phyloP scores from a whole-genome alignment of 2,329 filamentous ascomycete species.

The Mycosphaerella arachidis region DNA sequence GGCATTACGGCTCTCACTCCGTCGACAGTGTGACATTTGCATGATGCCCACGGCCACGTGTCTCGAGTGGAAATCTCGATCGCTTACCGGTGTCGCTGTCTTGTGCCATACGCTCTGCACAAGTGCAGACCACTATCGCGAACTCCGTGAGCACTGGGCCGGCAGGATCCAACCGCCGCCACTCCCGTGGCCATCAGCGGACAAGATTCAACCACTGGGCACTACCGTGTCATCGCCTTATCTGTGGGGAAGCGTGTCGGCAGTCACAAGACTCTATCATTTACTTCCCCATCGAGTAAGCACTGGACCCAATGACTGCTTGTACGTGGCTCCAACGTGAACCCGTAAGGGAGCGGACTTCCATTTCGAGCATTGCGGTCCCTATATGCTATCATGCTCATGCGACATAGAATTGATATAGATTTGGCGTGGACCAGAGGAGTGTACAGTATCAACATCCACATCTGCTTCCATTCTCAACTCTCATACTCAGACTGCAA shows the following conservation, averaged over 20 bases:
- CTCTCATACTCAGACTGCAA: background rate
- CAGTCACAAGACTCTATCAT: slow-evolving; percentile 1
- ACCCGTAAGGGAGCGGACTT: background rate
- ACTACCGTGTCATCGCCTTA: background rate
- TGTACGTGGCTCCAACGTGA: background rate
- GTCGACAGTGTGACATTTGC: background rate
- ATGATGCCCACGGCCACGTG: background rate
- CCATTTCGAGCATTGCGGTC: slow-evolving; percentile 1
- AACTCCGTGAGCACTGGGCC: background rate
- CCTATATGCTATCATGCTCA: background rate
- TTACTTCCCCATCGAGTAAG: background rate
- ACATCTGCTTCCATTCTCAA: background rate
- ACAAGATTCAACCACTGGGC: background rate
- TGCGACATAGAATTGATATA: background rate
- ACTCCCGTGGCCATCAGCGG: background rate
- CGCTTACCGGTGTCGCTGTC: background rate
- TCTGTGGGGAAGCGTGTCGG: background rate
- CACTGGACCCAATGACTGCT: background rate
- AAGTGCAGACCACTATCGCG: background rate
- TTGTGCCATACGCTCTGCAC: background rate
- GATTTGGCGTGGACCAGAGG: background rate
- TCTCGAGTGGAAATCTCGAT: background rate
- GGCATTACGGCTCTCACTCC: background rate
- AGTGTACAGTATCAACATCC: background rate
- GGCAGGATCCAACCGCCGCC: background rate